Evolutionary conservation across 768 basidiomycete species (phyloP), one percentile per base, ranked within the genome.

Genomic region (Tylopilus plumbeoviolaceoides): DNA sequence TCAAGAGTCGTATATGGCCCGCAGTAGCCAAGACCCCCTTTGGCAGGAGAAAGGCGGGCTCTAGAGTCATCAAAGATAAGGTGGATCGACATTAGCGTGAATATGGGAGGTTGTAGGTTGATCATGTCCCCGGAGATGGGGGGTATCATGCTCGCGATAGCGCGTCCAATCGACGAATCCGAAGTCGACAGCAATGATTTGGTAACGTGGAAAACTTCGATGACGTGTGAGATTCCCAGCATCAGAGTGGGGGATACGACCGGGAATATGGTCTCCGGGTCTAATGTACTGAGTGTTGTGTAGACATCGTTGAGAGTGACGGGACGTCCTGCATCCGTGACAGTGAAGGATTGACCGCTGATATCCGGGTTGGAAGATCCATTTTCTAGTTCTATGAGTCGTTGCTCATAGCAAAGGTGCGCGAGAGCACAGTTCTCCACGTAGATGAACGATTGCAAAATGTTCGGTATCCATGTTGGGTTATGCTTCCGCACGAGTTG

Each of bases 401-500:
- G 80, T 53, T 76, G 77, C 67, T 91, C 88, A 66, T 89, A 90
- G 58, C 77, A 78, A 18, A 90, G 70, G 63, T 91, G 89, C 0
- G 87, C 83, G 1, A 82, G 70, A 0, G 83, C 82, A 59, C 81
- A 84, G 60, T 91, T 91, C 69, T 90, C 89, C 55, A 89, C 87
- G 58, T 88, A 88, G 60, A 73, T 69, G 66, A 84, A 86, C 8
- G 83, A 84, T 58, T 84, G 81, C 33, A 88, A 59, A 51, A 79
- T 76, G 52, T 75, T 73, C 5, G 62, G 54, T 30, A 81, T 73
- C 87, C 87, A 91, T 0, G 81, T 79, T 2, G 82, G 83, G 61
- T 84, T 87, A 46, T 70, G 64, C 61, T 76, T 70, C 42, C 84
- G 78, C 3, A 76, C 70, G 40, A 91, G 78, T 63, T 84, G 87